Evolutionary conservation across 805 yeast genomes (phyloP), one percentile per base, ranked within the genome.

Genomic region (Yarrowia sp.): DNA sequence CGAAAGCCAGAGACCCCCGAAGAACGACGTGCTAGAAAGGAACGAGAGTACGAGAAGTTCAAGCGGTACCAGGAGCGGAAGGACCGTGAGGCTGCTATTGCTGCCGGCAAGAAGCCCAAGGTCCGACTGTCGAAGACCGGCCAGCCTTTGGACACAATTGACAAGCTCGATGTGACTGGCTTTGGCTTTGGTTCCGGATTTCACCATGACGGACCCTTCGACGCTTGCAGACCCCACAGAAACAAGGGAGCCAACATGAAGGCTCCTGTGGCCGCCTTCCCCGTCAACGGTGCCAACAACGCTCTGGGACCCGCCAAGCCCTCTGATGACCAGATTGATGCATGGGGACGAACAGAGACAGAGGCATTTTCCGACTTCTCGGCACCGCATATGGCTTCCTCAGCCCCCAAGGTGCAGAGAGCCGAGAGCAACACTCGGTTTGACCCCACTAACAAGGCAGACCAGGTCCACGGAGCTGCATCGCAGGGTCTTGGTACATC

Each of bases 201-300:
- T 82, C 99, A 95, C 76, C 98, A 95, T 76, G 99, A 95, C 77
- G 99, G 99, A 12, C 99, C 99, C 16, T 95, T 95, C 74, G 99
- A 95, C 75, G 99, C 99, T 1, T 93, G 98, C 76, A 89, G 96
- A 2, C 98, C 99, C 8, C 97, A 90, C 75, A 86, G 98, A 75
- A 95, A 95, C 77, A 89, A 88, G 77, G 78, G 77, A 64, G 38
- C 67, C 68, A 79, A 81, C 19, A 82, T 80, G 72, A 86, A 85
- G 51, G 96, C 98, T 0, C 99, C 99, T 4, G 97, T 95, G 16
- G 80, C 85, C 78, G 99, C 99, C 0, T 95, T 93, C 81, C 97
- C 98, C 0, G 89, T 83, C 7, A 96, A 93, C 76, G 98, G 98
- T 0, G 97, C 98, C 68, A 95, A 95, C 77, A 88, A 84, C 72